These are phyloP conservation scores for Metrosideros polymorpha DNA, from an alignment of 441 rosid species.

Conservation along the genomic window DNA sequence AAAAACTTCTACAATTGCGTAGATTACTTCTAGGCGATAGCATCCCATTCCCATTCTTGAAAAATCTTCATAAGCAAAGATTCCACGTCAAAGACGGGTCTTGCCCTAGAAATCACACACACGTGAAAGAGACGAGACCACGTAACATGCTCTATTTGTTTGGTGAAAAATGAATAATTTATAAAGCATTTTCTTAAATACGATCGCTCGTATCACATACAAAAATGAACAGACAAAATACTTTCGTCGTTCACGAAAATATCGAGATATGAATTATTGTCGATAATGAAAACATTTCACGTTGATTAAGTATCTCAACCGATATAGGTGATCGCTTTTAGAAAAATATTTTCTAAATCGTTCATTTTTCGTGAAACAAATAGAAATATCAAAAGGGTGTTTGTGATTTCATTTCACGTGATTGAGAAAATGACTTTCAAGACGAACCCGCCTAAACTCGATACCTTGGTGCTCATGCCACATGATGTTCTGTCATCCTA, in stretches of 20 bases:
- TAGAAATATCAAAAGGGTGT: neutral
- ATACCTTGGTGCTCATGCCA: neutral
- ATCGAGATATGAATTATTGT: neutral
- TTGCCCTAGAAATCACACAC: neutral
- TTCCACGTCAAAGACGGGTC: neutral
- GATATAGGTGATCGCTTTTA: accelerated
- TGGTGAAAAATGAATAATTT: neutral
- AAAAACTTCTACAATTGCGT: no score
- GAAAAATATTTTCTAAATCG: accelerated
- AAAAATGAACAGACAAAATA: accelerated
- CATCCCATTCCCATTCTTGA: neutral
- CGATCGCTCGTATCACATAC: accelerated
- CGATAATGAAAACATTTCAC: accelerated
- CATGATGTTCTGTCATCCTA: neutral
- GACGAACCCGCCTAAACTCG: neutral
- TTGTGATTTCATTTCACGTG: neutral
- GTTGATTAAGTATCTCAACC: accelerated
- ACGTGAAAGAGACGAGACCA: neutral
- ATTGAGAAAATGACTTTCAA: neutral
- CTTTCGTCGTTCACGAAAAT: accelerated
- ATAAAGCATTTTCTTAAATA: accelerated
- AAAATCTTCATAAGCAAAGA: neutral
- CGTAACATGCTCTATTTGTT: neutral
- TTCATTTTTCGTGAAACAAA: accelerated
- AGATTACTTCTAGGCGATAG: no score